Base-by-base conservation (phyloP, 1,284 basidiomycete species). In the Bjerkandera adusta region DNA sequence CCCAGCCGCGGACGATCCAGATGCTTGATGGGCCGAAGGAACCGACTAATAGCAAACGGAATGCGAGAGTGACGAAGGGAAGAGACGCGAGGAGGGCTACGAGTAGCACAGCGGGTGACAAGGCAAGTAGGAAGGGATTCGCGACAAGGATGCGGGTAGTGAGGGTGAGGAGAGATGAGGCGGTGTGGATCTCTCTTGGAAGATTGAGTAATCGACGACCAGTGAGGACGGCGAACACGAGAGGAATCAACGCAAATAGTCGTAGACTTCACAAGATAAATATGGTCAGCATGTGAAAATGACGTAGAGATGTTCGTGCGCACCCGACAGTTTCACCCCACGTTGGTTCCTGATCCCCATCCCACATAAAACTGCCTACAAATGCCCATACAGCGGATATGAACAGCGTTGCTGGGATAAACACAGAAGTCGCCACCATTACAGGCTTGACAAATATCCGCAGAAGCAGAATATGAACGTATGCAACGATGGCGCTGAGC, bases 371-470 rank as follows among this genome's bases (percentile, higher is more conserved):
- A 60, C 90, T 92, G 24, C 90, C 93, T 6, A 86, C 77, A 57
- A 96, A 90, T 1, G 91, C 90, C 86, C 91, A 94, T 46, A 92
- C 67, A 13, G 91, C 84, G 41, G 87, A 91, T 36, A 92, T 71
- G 56, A 90, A 80, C 24, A 96, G 72, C 0, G 87, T 86, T 35
- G 83, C 79, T 12, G 93, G 92, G 25, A 94, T 82, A 56, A 86
- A 84, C 18, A 89, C 75, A 1, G 85, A 84, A 0, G 91, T 94
- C 3, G 77, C 80, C 18, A 90, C 68, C 66, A 95, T 83, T 26
- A 92, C 89, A 16, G 91, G 88, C 48, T 85, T 81, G 43, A 90
- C 86, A 47, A 90, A 91, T 52, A 89, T 75, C 47, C 83, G 79
- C 43, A 94, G 68, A 21, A 93, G 72, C 47, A 85, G 77, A 42